These are phyloP conservation scores for Leishmania tarentolae DNA, from an alignment of 208 protist species.

Conservation along the genomic window DNA sequence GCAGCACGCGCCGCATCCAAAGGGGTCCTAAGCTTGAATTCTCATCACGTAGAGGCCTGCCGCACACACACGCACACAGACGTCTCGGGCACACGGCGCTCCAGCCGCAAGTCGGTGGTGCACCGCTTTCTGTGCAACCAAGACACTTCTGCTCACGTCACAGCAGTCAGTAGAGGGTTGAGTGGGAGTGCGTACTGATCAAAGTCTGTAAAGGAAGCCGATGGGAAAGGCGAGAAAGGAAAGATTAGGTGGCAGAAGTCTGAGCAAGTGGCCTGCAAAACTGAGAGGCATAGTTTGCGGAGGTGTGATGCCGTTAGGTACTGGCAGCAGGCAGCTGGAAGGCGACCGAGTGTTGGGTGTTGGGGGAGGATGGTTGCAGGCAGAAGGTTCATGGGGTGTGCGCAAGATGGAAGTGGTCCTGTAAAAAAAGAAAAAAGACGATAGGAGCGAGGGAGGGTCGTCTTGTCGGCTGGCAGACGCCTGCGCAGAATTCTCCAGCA, in stretches of 20 bases:
- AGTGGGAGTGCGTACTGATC: background rate
- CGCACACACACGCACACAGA: background rate
- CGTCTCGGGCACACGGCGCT: conserved; percentile 4
- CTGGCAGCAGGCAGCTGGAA: background rate
- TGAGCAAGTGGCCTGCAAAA: background rate
- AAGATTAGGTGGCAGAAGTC: background rate
- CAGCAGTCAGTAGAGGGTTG: background rate
- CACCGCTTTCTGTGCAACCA: background rate
- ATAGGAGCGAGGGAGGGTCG: background rate
- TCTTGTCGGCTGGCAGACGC: background rate
- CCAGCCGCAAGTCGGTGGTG: conserved; percentile 26
- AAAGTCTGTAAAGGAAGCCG: background rate
- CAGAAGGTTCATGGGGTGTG: background rate
- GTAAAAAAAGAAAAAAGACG: background rate
- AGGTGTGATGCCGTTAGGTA: too few species aligned
- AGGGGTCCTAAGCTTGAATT: conserved; percentile 61
- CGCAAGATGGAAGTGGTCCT: background rate
- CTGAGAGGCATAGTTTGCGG: background rate
- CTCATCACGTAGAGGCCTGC: conserved; percentile 28
- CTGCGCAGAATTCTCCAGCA: background rate
- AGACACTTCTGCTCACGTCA: conserved; percentile 10
- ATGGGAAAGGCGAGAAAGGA: background rate
- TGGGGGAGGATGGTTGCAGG: background rate
- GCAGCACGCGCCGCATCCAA: conserved; percentile 44
- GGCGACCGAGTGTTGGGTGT: background rate